Evolutionary conservation across 352 stramenopile genomes (phyloP).

Genomic region (Globisporangium cederbergense): DNA sequence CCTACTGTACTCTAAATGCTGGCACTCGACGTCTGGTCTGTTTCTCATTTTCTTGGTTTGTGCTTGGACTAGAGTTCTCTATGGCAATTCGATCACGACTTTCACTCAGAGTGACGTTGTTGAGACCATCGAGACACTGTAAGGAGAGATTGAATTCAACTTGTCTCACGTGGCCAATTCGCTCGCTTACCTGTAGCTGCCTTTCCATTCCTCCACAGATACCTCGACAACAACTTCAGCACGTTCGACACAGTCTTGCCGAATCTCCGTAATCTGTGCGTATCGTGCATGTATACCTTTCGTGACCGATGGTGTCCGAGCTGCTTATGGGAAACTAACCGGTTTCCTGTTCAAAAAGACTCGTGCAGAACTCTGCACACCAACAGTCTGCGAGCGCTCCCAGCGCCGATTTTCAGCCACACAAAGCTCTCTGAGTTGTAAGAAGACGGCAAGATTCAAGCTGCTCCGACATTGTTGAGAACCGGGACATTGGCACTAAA

Average conservation of each 20-base stretch:
- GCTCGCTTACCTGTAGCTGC: too few species aligned
- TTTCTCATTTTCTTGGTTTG: background rate
- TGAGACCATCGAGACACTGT: background rate
- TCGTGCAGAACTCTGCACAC: background rate
- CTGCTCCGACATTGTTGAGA: background rate
- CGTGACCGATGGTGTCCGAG: too few species aligned
- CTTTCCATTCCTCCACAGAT: background rate
- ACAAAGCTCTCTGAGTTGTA: slow-evolving; percentile 8
- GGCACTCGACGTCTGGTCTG: background rate
- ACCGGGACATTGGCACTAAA: too few species aligned
- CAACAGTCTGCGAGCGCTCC: slow-evolving; percentile 1
- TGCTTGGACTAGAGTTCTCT: background rate
- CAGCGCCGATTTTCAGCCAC: slow-evolving; percentile 6
- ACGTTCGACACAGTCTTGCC: slow-evolving; percentile 3
- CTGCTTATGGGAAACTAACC: too few species aligned
- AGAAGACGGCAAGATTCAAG: background rate
- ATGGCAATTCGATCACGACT: background rate
- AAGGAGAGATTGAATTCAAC: background rate
- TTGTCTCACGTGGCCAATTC: too few species aligned
- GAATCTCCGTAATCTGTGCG: slow-evolving; percentile 12
- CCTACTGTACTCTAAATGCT: background rate
- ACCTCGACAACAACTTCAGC: slow-evolving; percentile 4
- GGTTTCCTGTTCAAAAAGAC: too few species aligned
- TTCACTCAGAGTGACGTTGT: background rate
- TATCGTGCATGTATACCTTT: background rate